phyloP scores from a whole-genome alignment of 352 stramenopile genomes.

The Phytophthora aleatoria region DNA sequence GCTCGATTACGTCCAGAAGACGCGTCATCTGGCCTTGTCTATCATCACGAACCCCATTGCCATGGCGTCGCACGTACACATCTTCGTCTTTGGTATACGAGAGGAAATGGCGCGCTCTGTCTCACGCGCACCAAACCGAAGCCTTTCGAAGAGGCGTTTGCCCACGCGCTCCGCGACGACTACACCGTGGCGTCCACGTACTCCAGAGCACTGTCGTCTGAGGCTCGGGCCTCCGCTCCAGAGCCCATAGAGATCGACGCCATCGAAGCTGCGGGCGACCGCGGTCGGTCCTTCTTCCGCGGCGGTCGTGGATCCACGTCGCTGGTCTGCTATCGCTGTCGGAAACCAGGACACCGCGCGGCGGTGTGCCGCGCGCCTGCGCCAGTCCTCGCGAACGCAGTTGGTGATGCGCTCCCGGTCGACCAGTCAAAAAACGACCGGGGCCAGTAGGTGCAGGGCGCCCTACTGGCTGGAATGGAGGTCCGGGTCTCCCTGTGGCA shows the following conservation, averaged over 20 bases:
- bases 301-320: no score
- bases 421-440: no score
- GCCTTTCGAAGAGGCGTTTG: slow-evolving; percentile 17
- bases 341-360: no score
- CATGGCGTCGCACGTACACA: neutral
- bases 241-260: slow-evolving; percentile 23
- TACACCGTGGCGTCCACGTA: slow-evolving; percentile 14
- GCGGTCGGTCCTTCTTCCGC: no score
- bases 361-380: no score
- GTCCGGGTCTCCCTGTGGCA: neutral
- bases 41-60: slow-evolving; percentile 12
- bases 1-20: slow-evolving; percentile 17
- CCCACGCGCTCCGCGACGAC: neutral
- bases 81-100: no score
- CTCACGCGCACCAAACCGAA: neutral
- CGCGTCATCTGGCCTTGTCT: slow-evolving; percentile 5
- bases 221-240: neutral
- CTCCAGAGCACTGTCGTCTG: neutral
- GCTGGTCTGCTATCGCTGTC: no score
- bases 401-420: no score
- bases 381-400: no score
- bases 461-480: no score
- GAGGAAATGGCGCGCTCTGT: slow-evolving; percentile 7
- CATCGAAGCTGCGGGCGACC: neutral
- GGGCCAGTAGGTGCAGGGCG: no score